Conservation (phyloP, 2,329 filamentous ascomycete species). For the Fusarium sp. region DNA sequence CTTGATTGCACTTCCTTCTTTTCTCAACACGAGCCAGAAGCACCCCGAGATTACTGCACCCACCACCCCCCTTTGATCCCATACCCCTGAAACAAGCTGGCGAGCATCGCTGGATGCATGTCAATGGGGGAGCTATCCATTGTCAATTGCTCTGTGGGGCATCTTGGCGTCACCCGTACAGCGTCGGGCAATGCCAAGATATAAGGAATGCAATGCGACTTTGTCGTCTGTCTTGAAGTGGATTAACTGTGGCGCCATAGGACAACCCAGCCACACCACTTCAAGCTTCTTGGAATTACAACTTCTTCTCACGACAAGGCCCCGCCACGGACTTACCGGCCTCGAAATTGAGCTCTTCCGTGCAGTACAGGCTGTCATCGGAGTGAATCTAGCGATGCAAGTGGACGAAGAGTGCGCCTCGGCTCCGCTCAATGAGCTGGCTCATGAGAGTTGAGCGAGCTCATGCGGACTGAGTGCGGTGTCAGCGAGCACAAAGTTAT, state of each 20-base stretch:
- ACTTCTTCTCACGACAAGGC: background rate
- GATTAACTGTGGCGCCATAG: background rate
- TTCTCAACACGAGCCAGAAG: background rate
- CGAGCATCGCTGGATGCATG: background rate
- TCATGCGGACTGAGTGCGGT: background rate
- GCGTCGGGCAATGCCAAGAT: background rate
- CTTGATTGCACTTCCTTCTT: background rate
- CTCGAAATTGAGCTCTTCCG: background rate
- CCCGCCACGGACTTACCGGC: background rate
- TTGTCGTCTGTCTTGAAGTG: background rate
- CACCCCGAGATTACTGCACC: background rate
- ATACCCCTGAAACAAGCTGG: background rate
- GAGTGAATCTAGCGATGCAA: background rate
- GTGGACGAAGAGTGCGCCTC: background rate
- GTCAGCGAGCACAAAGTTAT: background rate
- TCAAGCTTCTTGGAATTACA: background rate
- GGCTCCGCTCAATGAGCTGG: background rate
- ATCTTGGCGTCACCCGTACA: background rate
- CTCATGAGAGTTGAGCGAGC: background rate
- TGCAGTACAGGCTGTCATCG: background rate
- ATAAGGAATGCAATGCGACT: background rate
- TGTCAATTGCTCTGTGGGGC: background rate
- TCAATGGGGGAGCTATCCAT: background rate
- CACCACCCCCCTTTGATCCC: background rate
- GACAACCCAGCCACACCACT: background rate